These are phyloP conservation scores for Mycosphaerella sp. DNA, from an alignment of 2,329 filamentous ascomycete genomes.

Conservation along the genomic window DNA sequence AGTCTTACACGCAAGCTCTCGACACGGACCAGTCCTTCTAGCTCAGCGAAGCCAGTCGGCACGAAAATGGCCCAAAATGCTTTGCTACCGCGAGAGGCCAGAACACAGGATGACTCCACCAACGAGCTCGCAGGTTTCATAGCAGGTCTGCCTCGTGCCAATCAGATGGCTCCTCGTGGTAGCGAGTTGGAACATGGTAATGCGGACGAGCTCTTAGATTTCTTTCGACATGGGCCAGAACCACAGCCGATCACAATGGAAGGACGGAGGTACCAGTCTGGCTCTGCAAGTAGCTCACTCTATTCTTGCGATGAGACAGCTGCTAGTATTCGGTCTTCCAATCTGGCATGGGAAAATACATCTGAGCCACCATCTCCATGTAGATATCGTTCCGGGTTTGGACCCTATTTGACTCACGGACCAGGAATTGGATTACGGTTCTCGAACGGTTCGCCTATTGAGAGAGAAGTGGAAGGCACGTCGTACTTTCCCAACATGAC, in stretches of 20 bases:
- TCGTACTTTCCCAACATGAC: slow-evolving; percentile 1
- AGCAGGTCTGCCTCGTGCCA: slow-evolving; percentile 11
- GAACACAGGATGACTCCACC: slow-evolving; percentile 13
- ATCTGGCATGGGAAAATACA: slow-evolving; percentile 2
- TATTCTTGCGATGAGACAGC: slow-evolving; percentile 3
- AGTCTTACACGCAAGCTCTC: slow-evolving; percentile 2
- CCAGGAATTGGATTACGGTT: not conserved
- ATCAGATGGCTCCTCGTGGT: slow-evolving; percentile 9
- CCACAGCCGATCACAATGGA: not conserved
- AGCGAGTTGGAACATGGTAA: slow-evolving; percentile 11
- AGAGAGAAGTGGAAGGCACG: not conserved
- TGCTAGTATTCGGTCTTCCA: slow-evolving; percentile 8
- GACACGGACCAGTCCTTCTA: slow-evolving; percentile 1
- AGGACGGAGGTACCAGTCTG: not conserved
- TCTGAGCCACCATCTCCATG: slow-evolving; percentile 7
- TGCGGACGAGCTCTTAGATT: slow-evolving; percentile 2
- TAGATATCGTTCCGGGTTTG: slow-evolving; percentile 12
- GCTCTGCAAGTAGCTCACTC: slow-evolving; percentile 1
- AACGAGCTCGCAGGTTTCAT: slow-evolving; percentile 17
- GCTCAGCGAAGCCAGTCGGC: slow-evolving; percentile 1
- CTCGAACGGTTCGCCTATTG: not conserved
- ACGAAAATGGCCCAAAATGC: not conserved
- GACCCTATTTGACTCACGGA: slow-evolving; percentile 4
- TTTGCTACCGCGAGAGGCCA: slow-evolving; percentile 16
- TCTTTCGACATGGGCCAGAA: slow-evolving; percentile 7